Conservation (phyloP, 805 yeast genomes). For the Zygosaccharomyces lentus region DNA sequence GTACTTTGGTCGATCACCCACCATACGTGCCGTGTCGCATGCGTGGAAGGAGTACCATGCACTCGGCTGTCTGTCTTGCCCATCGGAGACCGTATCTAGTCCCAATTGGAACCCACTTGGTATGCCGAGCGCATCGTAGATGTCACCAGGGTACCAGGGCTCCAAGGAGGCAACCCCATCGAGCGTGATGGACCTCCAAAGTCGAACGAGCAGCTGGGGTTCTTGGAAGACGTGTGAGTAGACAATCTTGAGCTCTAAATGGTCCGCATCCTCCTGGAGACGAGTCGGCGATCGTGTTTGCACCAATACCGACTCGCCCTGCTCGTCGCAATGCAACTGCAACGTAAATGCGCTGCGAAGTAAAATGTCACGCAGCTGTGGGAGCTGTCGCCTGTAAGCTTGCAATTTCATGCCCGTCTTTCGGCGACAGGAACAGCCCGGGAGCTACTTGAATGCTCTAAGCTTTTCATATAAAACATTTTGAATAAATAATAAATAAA, state of each 20-base stretch:
- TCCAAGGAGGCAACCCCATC: slow-evolving; percentile 6
- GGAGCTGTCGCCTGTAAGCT: slow-evolving; percentile 1
- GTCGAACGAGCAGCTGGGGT: slow-evolving; percentile 20
- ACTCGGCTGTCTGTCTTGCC: slow-evolving; percentile 6
- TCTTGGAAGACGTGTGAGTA: slow-evolving; percentile 24
- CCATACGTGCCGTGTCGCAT: slow-evolving; percentile 29
- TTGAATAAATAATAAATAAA: slow-evolving; percentile 10
- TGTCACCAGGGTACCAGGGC: slow-evolving; percentile 14
- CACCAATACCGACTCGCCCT: slow-evolving; percentile 3
- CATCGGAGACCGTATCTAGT: slow-evolving; percentile 13
- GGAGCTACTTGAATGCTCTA: no score
- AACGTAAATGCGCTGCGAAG: neutral
- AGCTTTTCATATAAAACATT: slow-evolving; percentile 7
- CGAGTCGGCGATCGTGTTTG: slow-evolving; percentile 6
- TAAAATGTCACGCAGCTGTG: neutral
- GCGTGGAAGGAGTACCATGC: slow-evolving; percentile 29
- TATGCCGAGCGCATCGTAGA: slow-evolving; percentile 7
- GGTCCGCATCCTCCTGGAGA: neutral
- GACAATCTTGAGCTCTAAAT: slow-evolving; percentile 18
- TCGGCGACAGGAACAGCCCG: neutral
- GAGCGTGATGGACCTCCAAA: slow-evolving; percentile 14
- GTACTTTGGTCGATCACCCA: slow-evolving; percentile 15
- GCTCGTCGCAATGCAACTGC: neutral
- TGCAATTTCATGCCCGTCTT: neutral
- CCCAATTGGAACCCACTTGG: slow-evolving; percentile 12